Evolutionary conservation across 139 green algal genomes (phyloP).

Genomic region (Pseudopediastrum boryanum): DNA sequence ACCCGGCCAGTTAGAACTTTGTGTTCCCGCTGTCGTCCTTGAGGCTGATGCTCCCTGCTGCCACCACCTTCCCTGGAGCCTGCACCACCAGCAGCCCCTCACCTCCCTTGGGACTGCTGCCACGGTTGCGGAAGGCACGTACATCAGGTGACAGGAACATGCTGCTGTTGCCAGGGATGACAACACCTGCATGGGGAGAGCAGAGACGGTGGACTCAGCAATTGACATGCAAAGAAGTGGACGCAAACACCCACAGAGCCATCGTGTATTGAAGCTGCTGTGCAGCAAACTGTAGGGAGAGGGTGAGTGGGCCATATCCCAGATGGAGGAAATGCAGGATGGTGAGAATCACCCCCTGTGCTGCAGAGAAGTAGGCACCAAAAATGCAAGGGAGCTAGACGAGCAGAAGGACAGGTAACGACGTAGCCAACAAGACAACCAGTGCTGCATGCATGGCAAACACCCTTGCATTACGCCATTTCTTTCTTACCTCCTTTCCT

Average conservation of each 20-base stretch:
- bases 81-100: constrained; percentile 56
- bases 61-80: constrained; percentile 6
- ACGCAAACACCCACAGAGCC: not conserved
- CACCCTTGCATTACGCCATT: too few relatives aligned
- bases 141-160: constrained; percentile 42
- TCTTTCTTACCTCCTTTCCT: too few relatives aligned
- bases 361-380: too few relatives aligned
- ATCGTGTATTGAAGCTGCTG: not conserved
- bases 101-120: constrained; percentile 35
- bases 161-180: constrained; percentile 46
- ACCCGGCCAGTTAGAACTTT: too few relatives aligned
- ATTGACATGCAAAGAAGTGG: not conserved
- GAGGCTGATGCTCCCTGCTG: not conserved
- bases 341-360: not conserved
- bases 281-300: not conserved
- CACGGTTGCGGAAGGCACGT: constrained; percentile 42
- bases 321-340: not conserved
- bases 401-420: too few relatives aligned
- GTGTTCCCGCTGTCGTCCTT: too few relatives aligned
- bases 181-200: constrained; percentile 48
- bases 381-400: too few relatives aligned
- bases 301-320: not conserved
- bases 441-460: too few relatives aligned
- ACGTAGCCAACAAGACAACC: too few relatives aligned
- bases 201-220: not conserved